Conservation (phyloP, 2,329 filamentous ascomycete species). For the Microsporum ferrugineum region DNA sequence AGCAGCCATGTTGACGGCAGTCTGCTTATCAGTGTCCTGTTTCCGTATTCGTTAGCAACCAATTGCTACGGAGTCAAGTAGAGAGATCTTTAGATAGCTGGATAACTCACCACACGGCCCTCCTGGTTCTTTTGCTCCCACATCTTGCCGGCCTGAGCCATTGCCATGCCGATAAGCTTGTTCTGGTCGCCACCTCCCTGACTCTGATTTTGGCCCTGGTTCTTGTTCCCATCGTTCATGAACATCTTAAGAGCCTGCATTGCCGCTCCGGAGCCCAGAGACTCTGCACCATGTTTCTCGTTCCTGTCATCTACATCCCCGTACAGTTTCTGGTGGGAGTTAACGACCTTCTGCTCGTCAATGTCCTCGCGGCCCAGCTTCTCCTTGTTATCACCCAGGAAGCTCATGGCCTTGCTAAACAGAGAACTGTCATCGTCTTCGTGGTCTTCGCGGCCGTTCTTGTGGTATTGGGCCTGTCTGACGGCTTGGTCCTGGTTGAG, state of each 20-base stretch:
- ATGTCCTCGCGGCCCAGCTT: constrained; percentile 40
- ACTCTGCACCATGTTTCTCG: constrained; percentile 37
- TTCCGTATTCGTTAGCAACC: constrained; percentile 13
- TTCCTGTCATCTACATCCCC: constrained; percentile 42
- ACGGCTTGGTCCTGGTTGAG: constrained; percentile 43
- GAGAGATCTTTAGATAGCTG: background rate
- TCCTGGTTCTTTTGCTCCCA: constrained; percentile 49
- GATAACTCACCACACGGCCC: constrained; percentile 40
- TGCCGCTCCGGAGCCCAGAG: constrained; percentile 35
- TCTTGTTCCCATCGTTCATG: constrained; percentile 40
- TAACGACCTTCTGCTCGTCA: constrained; percentile 56
- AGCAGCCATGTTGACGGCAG: constrained; percentile 63
- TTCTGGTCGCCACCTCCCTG: constrained; percentile 50
- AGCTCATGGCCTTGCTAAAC: constrained; percentile 47
- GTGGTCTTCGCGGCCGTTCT: constrained; percentile 29
- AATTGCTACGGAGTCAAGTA: background rate
- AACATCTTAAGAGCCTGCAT: constrained; percentile 65
- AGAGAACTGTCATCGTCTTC: constrained; percentile 31
- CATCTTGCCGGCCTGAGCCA: constrained; percentile 76
- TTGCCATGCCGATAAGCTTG: constrained; percentile 71
- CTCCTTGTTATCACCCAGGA: constrained; percentile 45
- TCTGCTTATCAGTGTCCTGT: constrained; percentile 62
- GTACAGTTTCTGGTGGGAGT: constrained; percentile 67
- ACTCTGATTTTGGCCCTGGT: constrained; percentile 4
- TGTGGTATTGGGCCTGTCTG: constrained; percentile 40